Base-by-base conservation (phyloP, 768 basidiomycete species). In the Podaxis sp. region DNA sequence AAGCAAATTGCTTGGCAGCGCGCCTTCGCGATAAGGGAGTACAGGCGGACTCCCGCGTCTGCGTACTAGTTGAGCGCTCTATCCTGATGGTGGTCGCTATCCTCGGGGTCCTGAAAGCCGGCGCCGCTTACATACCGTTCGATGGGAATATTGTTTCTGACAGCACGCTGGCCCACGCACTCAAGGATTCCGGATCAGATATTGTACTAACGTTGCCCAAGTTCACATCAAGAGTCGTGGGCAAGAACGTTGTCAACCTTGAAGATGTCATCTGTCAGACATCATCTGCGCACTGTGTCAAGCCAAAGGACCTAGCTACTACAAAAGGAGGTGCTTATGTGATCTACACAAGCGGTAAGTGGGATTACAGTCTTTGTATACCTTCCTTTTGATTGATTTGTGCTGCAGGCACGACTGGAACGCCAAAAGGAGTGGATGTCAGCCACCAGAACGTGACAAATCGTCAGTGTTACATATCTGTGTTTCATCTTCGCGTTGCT, bases 371-470 rank as follows among this genome's bases (percentile, higher is more conserved):
- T 66, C 27, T 64, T 53, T 33, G 8, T 33, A 33, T 33, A 33
- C 33, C 33, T 33, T 33, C 33, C 15, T 43, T 55, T 17, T 53
- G 43, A 38, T 38, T 67, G 29, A 63, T 58, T 33, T n/a, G 25
- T 15, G 59, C 61, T 49, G 40, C 63, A 81, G 81, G 81, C 27
- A 82, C 85, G 8, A 85, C 81, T 46, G 86, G 85, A 1, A 76
- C 79, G 33, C 85, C 85, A 1, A 86, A 86, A 69, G 85, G 85
- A 27, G 79, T 87, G 11, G 80, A 85, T 58, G 84, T 87, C n/a
- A 80, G 73, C 64, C 86, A 87, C 66, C 71, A 74, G 49, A 85
- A 84, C 70, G 82, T 85, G n/a, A 80, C 78, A 15, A 87, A 87
- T 68, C 73, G 85, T 85, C 66, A 68, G 82, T 66, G 22, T 54